phyloP scores from a whole-genome alignment of 2,329 filamentous ascomycete genomes.

The Alternaria tenuissima region DNA sequence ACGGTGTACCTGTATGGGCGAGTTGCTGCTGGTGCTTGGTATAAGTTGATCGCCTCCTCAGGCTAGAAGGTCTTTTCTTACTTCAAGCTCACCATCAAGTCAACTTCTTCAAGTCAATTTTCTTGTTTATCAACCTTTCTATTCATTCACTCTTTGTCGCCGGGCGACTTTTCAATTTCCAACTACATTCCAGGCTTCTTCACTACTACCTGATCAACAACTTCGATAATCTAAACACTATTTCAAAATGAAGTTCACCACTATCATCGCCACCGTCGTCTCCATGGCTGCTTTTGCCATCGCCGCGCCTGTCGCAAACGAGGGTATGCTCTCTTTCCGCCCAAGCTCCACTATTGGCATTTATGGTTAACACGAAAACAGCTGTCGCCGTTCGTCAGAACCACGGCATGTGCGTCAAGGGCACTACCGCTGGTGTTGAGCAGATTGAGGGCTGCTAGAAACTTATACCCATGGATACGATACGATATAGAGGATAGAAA shows the following conservation, averaged over 20 bases:
- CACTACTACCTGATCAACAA: conserved; percentile 7
- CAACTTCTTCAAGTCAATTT: conserved; percentile 24
- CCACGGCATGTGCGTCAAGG: conserved; percentile 48
- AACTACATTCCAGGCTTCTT: conserved; percentile 12
- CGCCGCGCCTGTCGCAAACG: conserved; percentile 40
- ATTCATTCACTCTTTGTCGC: conserved; percentile 43
- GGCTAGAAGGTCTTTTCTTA: conserved; percentile 17
- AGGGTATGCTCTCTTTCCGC: conserved; percentile 26
- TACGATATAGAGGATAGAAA: neutral
- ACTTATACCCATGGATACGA: neutral
- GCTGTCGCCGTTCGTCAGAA: conserved; percentile 43
- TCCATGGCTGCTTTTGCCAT: conserved; percentile 47
- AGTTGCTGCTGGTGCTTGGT: conserved; percentile 21
- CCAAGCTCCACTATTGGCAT: too few relatives aligned
- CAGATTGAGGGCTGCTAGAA: conserved; percentile 17
- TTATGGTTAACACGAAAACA: conserved; percentile 23
- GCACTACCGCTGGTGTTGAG: neutral
- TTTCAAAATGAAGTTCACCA: conserved; percentile 48
- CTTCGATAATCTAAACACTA: conserved; percentile 7
- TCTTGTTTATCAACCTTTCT: conserved; percentile 20
- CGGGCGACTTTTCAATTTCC: conserved; percentile 39
- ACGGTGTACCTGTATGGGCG: conserved; percentile 15
- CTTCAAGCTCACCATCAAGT: conserved; percentile 21
- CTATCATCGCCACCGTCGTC: conserved; percentile 42
- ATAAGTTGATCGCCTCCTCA: conserved; percentile 30